Evolutionary conservation across 148 eudicot genomes (phyloP).

Genomic region (Pouteria glomerata): DNA sequence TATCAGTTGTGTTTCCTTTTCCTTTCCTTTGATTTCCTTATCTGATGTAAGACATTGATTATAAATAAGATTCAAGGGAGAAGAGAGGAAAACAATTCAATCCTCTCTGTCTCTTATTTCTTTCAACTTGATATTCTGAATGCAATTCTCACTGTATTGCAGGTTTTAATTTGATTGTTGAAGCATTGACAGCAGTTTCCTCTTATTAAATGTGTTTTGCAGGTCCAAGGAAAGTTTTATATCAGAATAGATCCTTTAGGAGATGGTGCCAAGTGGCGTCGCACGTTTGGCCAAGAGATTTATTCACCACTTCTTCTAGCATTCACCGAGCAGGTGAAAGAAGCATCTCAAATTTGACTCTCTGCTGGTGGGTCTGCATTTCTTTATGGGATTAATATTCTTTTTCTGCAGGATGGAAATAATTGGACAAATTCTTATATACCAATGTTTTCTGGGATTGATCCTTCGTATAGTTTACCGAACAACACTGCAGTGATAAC

Average conservation of each 20-base stretch:
- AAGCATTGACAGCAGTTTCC: not conserved
- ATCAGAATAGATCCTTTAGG: constrained; percentile 77
- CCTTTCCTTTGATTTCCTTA: too few relatives aligned
- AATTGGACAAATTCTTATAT: constrained; percentile 58
- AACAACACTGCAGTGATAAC: constrained; percentile 73
- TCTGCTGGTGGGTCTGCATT: not conserved
- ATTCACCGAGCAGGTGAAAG: constrained; percentile 70
- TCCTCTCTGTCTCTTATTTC: too few relatives aligned
- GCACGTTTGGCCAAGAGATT: constrained; percentile 84
- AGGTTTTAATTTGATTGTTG: not conserved
- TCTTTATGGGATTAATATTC: not conserved
- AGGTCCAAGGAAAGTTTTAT: constrained; percentile 80
- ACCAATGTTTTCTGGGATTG: constrained; percentile 64
- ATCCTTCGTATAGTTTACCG: constrained; percentile 74
- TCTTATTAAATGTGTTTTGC: constrained; percentile 17
- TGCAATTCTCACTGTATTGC: not conserved
- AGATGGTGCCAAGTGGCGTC: constrained; percentile 96
- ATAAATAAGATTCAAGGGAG: too few relatives aligned
- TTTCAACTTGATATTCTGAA: too few relatives aligned
- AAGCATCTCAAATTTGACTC: constrained; percentile 3
- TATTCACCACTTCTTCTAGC: constrained; percentile 94
- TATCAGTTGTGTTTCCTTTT: too few relatives aligned
- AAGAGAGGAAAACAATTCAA: too few relatives aligned
- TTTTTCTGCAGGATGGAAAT: constrained; percentile 53
- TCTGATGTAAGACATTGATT: too few relatives aligned